These are phyloP conservation scores for Penstemon barbatus DNA, from an alignment of 257 asterid genomes.

Conservation along the genomic window DNA sequence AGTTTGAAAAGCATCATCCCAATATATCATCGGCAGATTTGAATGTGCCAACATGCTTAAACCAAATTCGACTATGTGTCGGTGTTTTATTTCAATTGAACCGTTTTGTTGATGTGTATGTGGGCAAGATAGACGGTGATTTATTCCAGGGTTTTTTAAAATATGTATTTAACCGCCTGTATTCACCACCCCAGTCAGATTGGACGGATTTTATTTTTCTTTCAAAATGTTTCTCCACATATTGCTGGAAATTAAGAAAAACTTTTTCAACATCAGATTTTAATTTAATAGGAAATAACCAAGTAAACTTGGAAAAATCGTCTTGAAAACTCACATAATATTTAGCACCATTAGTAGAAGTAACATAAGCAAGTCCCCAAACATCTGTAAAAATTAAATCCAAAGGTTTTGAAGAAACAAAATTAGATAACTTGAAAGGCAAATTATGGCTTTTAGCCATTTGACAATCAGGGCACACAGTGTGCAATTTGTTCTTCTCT, in stretches of 20 bases:
- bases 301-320: background rate
- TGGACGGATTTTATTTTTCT: background rate
- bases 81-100: background rate
- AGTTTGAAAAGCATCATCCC: too few species aligned
- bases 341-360: background rate
- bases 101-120: slow-evolving; percentile 22
- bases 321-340: background rate
- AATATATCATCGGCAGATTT: too few species aligned
- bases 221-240: background rate
- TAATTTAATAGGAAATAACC: background rate
- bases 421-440: background rate
- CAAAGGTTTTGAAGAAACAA: background rate
- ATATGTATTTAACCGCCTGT: background rate
- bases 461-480: background rate
- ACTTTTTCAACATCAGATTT: background rate
- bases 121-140: background rate
- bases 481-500: background rate
- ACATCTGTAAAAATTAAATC: background rate
- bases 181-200: slow-evolving; percentile 21
- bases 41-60: too few species aligned
- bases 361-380: background rate
- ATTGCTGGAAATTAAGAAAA: background rate
- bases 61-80: slow-evolving; percentile 17
- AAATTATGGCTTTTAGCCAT: background rate
- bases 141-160: background rate